These are phyloP conservation scores for Adansonia madagascariensis DNA, from an alignment of 441 rosid genomes.

Conservation along the genomic window DNA sequence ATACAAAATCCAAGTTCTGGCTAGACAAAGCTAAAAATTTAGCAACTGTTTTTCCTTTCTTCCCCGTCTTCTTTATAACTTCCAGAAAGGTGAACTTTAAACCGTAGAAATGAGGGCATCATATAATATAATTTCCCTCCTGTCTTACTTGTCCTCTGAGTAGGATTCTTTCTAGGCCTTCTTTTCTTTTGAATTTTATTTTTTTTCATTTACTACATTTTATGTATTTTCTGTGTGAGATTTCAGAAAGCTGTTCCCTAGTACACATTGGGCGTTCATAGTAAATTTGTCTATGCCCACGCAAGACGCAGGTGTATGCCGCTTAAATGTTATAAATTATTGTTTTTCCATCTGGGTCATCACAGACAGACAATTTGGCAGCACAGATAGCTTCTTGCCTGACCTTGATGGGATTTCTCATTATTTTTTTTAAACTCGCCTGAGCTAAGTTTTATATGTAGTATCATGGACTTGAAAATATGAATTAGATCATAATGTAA, in stretches of 20 bases:
- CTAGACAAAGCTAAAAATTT: background rate
- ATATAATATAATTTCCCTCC: background rate
- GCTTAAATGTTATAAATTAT: constrained; percentile 9
- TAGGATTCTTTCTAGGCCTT: background rate
- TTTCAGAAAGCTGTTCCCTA: constrained; percentile 78
- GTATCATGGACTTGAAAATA: background rate
- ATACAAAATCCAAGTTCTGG: background rate
- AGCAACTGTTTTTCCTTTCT: background rate
- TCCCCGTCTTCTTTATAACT: background rate
- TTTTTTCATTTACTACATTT: background rate
- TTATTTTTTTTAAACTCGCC: background rate
- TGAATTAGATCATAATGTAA: background rate
- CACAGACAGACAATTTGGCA: background rate
- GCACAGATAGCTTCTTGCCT: background rate
- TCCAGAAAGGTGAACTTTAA: background rate
- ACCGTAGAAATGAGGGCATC: background rate
- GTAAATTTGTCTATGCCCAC: constrained; percentile 71
- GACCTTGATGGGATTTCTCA: constrained; percentile 6
- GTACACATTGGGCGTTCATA: constrained; percentile 94
- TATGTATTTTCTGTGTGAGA: constrained; percentile 30
- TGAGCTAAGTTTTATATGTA: background rate
- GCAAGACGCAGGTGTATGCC: constrained; percentile 78
- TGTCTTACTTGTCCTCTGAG: background rate
- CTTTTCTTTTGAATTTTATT: background rate
- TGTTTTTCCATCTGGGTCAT: background rate